These are phyloP conservation scores for Coffea eugenioides DNA, from an alignment of 257 asterid species.

Conservation along the genomic window DNA sequence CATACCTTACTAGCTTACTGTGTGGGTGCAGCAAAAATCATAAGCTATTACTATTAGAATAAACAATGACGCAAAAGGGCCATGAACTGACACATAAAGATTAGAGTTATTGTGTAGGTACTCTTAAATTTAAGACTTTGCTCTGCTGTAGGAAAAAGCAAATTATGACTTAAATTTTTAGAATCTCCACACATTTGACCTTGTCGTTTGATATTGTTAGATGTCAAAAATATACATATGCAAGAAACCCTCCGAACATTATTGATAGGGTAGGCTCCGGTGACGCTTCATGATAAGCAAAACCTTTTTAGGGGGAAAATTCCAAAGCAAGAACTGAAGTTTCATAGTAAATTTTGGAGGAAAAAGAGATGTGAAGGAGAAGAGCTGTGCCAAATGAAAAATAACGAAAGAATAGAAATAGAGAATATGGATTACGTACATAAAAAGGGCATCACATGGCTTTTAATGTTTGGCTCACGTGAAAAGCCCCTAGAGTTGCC, in stretches of 20 bases:
- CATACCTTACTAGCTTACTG: neutral
- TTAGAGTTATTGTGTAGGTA: neutral
- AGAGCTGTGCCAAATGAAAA: neutral
- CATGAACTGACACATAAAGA: neutral
- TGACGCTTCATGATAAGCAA: neutral
- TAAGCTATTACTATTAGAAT: neutral
- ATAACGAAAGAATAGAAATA: neutral
- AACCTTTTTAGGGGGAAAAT: neutral
- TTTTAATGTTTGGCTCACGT: slow-evolving; percentile 16
- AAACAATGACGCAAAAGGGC: neutral
- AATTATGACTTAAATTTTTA: too few species aligned
- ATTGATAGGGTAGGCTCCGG: neutral
- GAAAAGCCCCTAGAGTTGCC: slow-evolving; percentile 15
- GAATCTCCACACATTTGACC: neutral
- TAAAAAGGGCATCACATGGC: neutral
- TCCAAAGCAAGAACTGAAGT: neutral
- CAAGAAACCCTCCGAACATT: neutral
- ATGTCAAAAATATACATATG: neutral
- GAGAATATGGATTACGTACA: neutral
- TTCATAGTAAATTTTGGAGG: neutral
- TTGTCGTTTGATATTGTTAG: neutral
- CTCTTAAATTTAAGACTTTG: neutral
- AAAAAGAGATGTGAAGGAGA: neutral
- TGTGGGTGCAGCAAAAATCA: neutral
- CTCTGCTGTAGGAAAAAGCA: neutral